Evolutionary conservation across 2,329 filamentous ascomycete genomes (phyloP), one percentile per base, ranked within the genome.

Genomic region (Helotiales sp.): DNA sequence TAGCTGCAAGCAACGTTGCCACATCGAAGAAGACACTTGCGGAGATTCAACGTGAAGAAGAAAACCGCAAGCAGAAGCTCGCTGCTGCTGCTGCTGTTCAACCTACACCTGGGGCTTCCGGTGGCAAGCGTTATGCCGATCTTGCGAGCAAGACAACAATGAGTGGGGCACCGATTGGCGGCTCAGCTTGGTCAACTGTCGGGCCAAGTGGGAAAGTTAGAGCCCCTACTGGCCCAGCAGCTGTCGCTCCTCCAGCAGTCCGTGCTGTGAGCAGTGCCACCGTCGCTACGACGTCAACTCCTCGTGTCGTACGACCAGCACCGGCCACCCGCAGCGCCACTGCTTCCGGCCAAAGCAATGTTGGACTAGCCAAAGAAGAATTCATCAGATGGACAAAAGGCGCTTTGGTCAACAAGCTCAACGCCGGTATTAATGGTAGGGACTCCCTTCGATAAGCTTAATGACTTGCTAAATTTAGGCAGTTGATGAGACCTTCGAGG

Each of bases 31-130:
- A 97, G 82, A 96, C 92, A 0, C 80, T 98, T 44, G 91, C 92
- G 24, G 93, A 98, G 66, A 98, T 99, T 58, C 95, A 98, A 73
- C 93, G 93, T 62, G 95, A 99, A 75, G 95, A 99, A 70, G 95
- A 98, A 71, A 82, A 83, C 17, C 87, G 90, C 63, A 99, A 99
- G 81, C 87, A 89, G 68, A 83, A 84, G 66, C 74, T 78, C 24
- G 76, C 79, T 10, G 75, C 80, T 22, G 72, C 78, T 17, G 73
- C 72, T 13, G 74, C 76, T 34, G 71, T 76, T 10, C 73, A 75
- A 29, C 65, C 73, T 30, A 69, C 76, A 25, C 67, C 79, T 40
- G 73, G 79, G 9, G 73, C 75, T 24, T 67, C 68, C 27, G 75
- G 76, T 61, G 89, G 90, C 36, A 98, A 98, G 79, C 89, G 93